Percentiles rank a stretch among this genome's conserved stretches.
Conservation (phyloP, 2,329 filamentous ascomycete species). For the Phaeophleospora eucalypticola region DNA sequence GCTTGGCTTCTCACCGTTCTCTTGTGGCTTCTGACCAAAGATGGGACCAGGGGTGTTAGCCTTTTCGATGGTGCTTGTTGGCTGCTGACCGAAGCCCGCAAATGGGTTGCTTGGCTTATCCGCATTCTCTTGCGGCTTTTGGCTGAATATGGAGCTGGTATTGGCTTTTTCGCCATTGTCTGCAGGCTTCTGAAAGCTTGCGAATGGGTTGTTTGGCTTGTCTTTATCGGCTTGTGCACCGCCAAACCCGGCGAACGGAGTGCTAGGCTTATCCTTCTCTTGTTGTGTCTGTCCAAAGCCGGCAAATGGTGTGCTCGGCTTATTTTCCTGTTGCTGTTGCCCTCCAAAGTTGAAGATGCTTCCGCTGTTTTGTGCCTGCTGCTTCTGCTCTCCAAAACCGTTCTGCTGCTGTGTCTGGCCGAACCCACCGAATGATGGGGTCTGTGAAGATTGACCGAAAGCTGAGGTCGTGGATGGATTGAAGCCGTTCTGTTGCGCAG, state of each 20-base stretch:
- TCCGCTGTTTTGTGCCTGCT: conserved; percentile 12
- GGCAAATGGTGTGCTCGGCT: conserved; percentile 8
- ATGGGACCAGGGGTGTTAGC: neutral
- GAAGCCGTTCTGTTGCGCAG: conserved; percentile 18
- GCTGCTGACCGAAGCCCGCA: conserved; percentile 5
- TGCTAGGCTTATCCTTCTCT: conserved; percentile 5
- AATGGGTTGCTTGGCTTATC: conserved; percentile 14
- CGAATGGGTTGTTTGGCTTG: too few relatives aligned
- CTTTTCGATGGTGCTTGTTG: conserved; percentile 6
- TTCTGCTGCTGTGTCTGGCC: conserved; percentile 16
- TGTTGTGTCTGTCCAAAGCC: conserved; percentile 7
- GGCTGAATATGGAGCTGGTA: neutral
- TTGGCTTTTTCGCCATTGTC: too few relatives aligned
- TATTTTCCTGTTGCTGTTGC: conserved; percentile 4
- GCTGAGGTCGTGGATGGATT: conserved; percentile 10
- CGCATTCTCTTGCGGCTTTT: neutral
- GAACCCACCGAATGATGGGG: conserved; percentile 13
- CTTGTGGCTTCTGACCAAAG: conserved; percentile 7
- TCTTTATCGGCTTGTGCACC: conserved; percentile 3
- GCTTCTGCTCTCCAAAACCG: conserved; percentile 1
- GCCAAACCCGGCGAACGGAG: too few relatives aligned
- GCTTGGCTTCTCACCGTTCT: conserved; percentile 2
- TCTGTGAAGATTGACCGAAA: conserved; percentile 19
- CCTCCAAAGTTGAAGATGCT: conserved; percentile 10
- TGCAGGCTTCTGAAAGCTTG: too few relatives aligned